Conservation (phyloP, 805 yeast species). For the Metschnikowia rubicola region DNA sequence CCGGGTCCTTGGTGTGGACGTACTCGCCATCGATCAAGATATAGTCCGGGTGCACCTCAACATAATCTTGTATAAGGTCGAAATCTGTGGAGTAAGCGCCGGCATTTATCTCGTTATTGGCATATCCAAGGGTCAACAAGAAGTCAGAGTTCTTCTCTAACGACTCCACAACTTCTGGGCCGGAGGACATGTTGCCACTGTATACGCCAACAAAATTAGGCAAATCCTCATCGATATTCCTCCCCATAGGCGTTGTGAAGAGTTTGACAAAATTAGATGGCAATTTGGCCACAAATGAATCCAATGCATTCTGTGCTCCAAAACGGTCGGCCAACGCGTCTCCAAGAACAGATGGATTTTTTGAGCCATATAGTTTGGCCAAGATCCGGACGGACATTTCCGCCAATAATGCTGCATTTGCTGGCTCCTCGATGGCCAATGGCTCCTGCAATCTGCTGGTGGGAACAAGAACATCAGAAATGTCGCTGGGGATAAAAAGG, state of each 20-base stretch:
- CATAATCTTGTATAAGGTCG: conserved; percentile 21
- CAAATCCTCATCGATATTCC: conserved; percentile 71
- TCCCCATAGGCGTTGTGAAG: conserved; percentile 62
- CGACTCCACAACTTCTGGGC: conserved; percentile 14
- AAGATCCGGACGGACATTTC: conserved; percentile 37
- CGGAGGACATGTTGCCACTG: conserved; percentile 52
- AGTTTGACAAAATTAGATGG: conserved; percentile 37
- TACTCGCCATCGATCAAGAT: conserved; percentile 30
- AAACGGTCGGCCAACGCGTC: conserved; percentile 69
- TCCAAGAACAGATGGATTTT: conserved; percentile 62
- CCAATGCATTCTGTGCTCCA: conserved; percentile 42
- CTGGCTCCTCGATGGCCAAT: conserved; percentile 13
- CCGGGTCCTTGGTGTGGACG: conserved; percentile 18
- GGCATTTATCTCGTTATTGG: conserved; percentile 32
- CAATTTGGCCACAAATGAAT: conserved; percentile 45
- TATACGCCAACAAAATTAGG: conserved; percentile 67
- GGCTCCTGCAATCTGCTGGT: conserved; percentile 17
- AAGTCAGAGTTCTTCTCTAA: conserved; percentile 55
- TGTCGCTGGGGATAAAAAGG: conserved; percentile 69
- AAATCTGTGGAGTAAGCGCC: conserved; percentile 22
- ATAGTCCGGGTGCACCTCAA: conserved; percentile 42
- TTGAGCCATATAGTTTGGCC: conserved; percentile 46
- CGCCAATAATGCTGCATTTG: conserved; percentile 15
- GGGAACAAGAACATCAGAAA: conserved; percentile 42
- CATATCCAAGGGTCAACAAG: conserved; percentile 66